Conservation (phyloP, 139 green algal species). For the Coelastrella sp. region DNA sequence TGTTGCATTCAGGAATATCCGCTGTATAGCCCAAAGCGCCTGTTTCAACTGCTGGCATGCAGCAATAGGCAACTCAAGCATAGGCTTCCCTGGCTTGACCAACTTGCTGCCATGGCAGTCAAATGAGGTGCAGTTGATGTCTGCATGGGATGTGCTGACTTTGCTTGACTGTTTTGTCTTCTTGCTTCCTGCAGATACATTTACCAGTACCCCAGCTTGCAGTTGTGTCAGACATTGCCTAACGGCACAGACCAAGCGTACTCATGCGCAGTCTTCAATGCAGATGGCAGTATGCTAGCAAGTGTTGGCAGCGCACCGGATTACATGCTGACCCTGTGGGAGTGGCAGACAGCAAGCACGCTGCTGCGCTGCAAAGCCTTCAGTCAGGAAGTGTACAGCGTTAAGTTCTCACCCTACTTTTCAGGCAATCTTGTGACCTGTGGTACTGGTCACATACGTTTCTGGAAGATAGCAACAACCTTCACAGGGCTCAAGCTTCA, state of each 20-base stretch:
- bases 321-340: slow-evolving; percentile 88
- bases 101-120: background rate
- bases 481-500: slow-evolving; percentile 96
- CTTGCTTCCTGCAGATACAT: slow-evolving; percentile 49
- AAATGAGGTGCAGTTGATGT: background rate
- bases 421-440: slow-evolving; percentile 76
- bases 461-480: slow-evolving; percentile 90
- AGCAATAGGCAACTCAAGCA: too few relatives aligned
- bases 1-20: background rate
- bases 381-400: slow-evolving; percentile 78
- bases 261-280: slow-evolving; percentile 69
- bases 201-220: slow-evolving; percentile 67
- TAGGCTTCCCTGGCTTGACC: too few relatives aligned
- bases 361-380: slow-evolving; percentile 86
- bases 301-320: slow-evolving; percentile 83
- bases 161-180: background rate
- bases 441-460: slow-evolving; percentile 87
- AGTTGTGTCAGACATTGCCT: slow-evolving; percentile 60
- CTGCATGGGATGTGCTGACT: background rate
- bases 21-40: too few relatives aligned
- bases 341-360: slow-evolving; percentile 75
- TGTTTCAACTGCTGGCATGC: too few relatives aligned
- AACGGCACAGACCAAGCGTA: slow-evolving; percentile 80
- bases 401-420: slow-evolving; percentile 80
- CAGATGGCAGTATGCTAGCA: slow-evolving; percentile 76